phyloP scores from a whole-genome alignment of 352 stramenopile genomes.

The Globisporangium paroecandrum region DNA sequence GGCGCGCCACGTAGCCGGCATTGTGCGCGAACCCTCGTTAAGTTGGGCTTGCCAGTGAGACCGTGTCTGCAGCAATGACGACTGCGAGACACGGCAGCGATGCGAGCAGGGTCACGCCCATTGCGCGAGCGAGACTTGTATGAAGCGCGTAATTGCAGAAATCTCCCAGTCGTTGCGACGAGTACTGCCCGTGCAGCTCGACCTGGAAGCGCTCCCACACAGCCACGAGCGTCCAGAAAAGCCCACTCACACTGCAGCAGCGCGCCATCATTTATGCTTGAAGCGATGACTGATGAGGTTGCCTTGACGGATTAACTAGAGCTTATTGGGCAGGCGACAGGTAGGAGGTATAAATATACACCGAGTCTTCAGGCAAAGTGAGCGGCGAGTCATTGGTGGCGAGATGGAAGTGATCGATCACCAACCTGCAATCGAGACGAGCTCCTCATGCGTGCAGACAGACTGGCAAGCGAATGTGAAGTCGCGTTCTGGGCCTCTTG shows the following conservation, averaged over 20 bases:
- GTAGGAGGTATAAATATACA: no score
- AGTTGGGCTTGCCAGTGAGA: neutral
- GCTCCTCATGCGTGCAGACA: neutral
- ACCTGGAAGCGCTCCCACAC: slow-evolving; percentile 1
- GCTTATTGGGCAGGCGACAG: no score
- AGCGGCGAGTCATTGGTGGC: no score
- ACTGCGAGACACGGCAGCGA: neutral
- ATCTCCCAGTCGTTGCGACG: neutral
- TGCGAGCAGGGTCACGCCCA: neutral
- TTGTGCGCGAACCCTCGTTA: neutral
- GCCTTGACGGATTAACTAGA: no score
- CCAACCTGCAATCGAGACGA: neutral
- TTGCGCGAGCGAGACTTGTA: neutral
- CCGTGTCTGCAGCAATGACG: neutral
- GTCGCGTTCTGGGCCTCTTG: no score
- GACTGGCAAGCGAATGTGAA: no score
- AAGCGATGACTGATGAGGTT: no score
- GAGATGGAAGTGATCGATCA: no score
- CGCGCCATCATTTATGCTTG: no score
- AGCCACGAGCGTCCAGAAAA: neutral
- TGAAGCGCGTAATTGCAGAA: neutral
- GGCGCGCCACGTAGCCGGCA: neutral
- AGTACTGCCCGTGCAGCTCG: neutral
- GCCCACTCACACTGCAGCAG: neutral
- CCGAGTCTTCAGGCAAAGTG: no score